Evolutionary conservation across 1,284 basidiomycete genomes (phyloP), one percentile per base, ranked within the genome.

Genomic region (Anthracocystis panici-leucophaei): DNA sequence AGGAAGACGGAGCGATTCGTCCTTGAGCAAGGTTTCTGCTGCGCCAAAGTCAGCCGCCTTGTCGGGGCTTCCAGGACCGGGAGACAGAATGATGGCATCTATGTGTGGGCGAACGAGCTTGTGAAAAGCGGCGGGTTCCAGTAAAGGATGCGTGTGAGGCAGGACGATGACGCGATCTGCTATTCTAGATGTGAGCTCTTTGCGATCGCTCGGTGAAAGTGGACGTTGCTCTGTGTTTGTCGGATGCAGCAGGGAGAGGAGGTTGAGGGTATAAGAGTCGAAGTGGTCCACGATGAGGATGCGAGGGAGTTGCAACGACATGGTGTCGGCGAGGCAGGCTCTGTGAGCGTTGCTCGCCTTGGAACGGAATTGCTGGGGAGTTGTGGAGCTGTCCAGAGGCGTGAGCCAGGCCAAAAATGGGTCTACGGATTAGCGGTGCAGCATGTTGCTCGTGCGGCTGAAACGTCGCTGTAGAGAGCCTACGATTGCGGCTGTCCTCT

Each of bases 1-100:
- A 1, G 93, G 93, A 1, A 92, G 63, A 35, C 88, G 59, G 14
- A 74, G 61, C 5, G 44, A 52, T n/a, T 62, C 56, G 11, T 74
- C 46, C 25, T 70, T 76, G 29, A 84, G 70, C 27, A 84, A 56
- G 3, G 68, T 58, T 31, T 66, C 74, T 18, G 81, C 72, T 12
- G 79, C 65, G 5, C 80, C 81, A 64, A 85, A 85, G 45, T 85
- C 83, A 10, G 54, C 52, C 1, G 61, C 57, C 31, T 72, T 72
- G 11, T 76, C 62, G 2, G 83, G 79, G 21, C 68, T 68, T 21
- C 83, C 83, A 2, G 83, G 83, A 3, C 83, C 83, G 5, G 83
- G 83, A 9, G 78, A 79, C 6, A 85, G 62, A 46, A 85, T 80
- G 52, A 85, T 62, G 18, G 79, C 81, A 56, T 85, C 83, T 41